Conservation (phyloP, 2,329 filamentous ascomycete genomes). For the Aureobasidium sp. region DNA sequence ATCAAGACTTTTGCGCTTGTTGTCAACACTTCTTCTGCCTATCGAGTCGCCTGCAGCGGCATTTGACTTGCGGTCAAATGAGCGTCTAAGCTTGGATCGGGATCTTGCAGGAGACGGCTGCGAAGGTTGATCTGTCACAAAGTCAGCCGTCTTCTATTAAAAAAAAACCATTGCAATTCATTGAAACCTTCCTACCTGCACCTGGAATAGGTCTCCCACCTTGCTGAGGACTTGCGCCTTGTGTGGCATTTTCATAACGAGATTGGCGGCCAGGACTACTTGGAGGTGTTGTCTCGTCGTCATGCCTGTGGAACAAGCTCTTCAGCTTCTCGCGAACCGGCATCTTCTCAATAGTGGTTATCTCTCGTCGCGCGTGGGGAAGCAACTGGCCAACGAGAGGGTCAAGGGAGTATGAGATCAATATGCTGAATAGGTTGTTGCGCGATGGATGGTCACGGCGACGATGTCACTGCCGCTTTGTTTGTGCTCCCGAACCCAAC, state of each 20-base stretch:
- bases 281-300: slow-evolving; percentile 3
- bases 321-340: slow-evolving; percentile 14
- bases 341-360: slow-evolving; percentile 2
- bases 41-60: neutral
- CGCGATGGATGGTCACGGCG: neutral
- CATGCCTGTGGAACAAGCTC: slow-evolving; percentile 11
- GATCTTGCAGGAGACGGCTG: slow-evolving; percentile 7
- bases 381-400: slow-evolving; percentile 1
- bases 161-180: neutral
- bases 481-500: neutral
- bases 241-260: slow-evolving; percentile 1
- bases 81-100: slow-evolving; percentile 1
- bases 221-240: neutral
- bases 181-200: neutral
- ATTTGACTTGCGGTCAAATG: slow-evolving; percentile 4
- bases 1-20: slow-evolving; percentile 14
- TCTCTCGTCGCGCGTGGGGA: neutral
- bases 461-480: slow-evolving; percentile 2
- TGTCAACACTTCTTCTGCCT: neutral
- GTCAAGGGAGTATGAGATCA: slow-evolving; percentile 9
- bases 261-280: neutral
- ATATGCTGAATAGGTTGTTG: slow-evolving; percentile 8
- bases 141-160: neutral
- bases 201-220: slow-evolving; percentile 3
- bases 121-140: slow-evolving; percentile 8